Evolutionary conservation across 2,329 filamentous ascomycete species (phyloP), one percentile per base, ranked within the genome.

Genomic region (Pseudopithomyces chartarum): DNA sequence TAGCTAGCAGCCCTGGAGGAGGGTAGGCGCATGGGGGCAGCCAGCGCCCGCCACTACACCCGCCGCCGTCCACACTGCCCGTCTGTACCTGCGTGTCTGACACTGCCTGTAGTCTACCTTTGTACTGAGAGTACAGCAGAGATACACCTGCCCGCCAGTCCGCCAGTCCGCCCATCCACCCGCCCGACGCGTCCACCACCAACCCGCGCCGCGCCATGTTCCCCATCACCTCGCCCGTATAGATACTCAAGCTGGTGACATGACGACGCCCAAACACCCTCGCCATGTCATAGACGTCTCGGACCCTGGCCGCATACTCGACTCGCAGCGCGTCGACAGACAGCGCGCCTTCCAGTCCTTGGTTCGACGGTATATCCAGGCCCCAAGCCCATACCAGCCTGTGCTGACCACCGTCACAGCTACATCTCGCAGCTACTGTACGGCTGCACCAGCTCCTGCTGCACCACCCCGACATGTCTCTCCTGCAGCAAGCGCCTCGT

Each of bases 401-500:
- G 46, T 40, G 47, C 57, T 62, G 39, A 61, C n/a, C 23, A 17
- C 29, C 19, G 8, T 29, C n/a, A 22, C 61, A 94, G 90, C 67
- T 96, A 90, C 70, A 87, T 93, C 48, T 81, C 85, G 33, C 92
- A 97, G 76, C 85, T 97, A n/a, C 86, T 92, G 55, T 84, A 90
- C 62, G 92, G 92, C 61, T 97, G 92, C 72, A 86, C 85, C 59
- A 85, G 84, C 61, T 79, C 82, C 52, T 80, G 82, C 50, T 97
- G 92, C 76, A 81, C 81, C 34, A 94, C 87, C 1, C 78, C 91
- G 13, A 94, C 91, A 13, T 97, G 92, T 78, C 89, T 94, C 69
- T 92, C 88, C 59, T 92, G 86, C 72, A 87, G 90, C 54, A 89
- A 85, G 74, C 85, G 90, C 62, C 78, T 88, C 39, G 84, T 86